Percentiles rank a stretch among this genome's conserved stretches.
phyloP scores from a whole-genome alignment of 1,284 basidiomycete species.

The Trichosporon faecale region DNA sequence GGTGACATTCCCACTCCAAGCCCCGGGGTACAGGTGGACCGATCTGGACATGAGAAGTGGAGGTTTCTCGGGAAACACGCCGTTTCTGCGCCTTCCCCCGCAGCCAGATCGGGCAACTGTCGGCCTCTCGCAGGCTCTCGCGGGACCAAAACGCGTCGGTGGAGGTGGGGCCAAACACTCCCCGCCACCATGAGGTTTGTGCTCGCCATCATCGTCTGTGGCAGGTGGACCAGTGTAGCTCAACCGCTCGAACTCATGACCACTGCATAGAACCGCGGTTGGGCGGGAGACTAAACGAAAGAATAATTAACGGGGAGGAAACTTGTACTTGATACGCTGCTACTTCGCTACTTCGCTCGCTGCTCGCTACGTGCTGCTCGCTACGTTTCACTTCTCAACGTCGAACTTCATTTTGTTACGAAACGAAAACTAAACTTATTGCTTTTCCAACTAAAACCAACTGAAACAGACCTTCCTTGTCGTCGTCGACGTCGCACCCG shows the following conservation, averaged over 20 bases:
- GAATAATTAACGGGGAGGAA: background rate
- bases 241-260: background rate
- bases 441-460: background rate
- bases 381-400: background rate
- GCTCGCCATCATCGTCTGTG: background rate
- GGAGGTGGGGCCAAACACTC: background rate
- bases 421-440: background rate
- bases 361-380: background rate
- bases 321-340: too few relatives aligned
- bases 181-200: background rate
- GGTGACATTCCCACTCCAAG: background rate
- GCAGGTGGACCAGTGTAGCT: background rate
- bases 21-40: background rate
- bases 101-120: too few relatives aligned
- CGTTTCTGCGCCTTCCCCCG: background rate
- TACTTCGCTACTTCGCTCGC: too few relatives aligned
- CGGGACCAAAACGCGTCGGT: slow-evolving; percentile 2
- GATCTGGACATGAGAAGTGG: slow-evolving; percentile 1
- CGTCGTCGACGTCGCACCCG: background rate
- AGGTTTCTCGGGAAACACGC: background rate
- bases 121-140: too few relatives aligned
- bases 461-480: background rate
- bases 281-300: background rate
- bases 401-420: slow-evolving; percentile 3
- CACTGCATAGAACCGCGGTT: background rate